Percentiles rank a stretch among this genome's conserved stretches.
Conservation (phyloP, 1,284 basidiomycete genomes). For the Inonotus hispidus region DNA sequence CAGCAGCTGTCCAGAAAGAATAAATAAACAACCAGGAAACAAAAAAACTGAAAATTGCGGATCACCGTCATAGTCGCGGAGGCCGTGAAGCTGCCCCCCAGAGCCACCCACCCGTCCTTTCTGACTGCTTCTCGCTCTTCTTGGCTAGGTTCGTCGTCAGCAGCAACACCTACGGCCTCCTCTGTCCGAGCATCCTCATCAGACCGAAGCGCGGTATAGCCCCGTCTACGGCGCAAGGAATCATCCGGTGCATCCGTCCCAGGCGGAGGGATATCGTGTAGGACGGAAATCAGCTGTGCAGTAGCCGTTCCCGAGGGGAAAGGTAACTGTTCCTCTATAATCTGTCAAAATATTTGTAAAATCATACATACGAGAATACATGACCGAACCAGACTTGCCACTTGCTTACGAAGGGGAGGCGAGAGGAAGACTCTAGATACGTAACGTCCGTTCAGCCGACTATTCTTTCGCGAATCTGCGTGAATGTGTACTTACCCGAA, state of each 20-base stretch:
- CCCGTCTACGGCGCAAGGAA: constrained; percentile 33
- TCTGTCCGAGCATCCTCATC: constrained; percentile 24
- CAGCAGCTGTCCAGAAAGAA: constrained; percentile 45
- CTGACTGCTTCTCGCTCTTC: constrained; percentile 42
- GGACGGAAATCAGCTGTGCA: constrained; percentile 88
- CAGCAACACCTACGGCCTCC: constrained; percentile 16
- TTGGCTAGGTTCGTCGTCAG: constrained; percentile 29
- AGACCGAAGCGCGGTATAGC: constrained; percentile 44
- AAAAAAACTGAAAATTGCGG: constrained; percentile 27
- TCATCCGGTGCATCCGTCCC: constrained; percentile 36
- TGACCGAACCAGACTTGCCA: constrained; percentile 39
- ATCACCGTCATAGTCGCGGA: constrained; percentile 67
- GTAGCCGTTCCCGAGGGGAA: constrained; percentile 98
- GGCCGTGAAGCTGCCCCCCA: constrained; percentile 70
- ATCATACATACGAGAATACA: neutral
- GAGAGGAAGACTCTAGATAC: constrained; percentile 85
- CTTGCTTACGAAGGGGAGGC: constrained; percentile 89
- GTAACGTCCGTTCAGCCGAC: constrained; percentile 13
- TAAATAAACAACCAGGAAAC: neutral
- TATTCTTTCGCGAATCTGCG: neutral
- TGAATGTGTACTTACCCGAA: constrained; percentile 61
- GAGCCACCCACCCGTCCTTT: constrained; percentile 64
- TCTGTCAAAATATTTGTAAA: constrained; percentile 38
- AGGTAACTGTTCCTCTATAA: constrained; percentile 88
- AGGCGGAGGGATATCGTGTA: constrained; percentile 73